Base-by-base conservation (phyloP, 2,329 filamentous ascomycete species). In the Aspergillus ibericus region DNA sequence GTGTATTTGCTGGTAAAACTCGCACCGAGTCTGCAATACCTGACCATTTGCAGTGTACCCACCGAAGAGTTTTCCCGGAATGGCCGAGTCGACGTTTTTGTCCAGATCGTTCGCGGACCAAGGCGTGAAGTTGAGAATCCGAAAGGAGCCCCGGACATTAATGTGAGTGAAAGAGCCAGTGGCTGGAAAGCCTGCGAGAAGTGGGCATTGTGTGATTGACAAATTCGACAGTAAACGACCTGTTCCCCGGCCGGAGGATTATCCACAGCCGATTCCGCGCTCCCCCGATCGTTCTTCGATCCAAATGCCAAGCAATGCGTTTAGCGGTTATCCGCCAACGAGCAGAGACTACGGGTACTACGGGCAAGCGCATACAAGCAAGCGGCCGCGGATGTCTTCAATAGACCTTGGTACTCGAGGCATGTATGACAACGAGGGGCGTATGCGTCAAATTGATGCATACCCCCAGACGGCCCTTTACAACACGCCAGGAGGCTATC, bases 21-120 rank as follows among this genome's bases (percentile, higher is more conserved):
- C 42, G 25, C 38, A 22, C 40, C 40, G 51, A 35, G 16, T 57
- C 9, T 27, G 16, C 40, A 20, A 36, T 16, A 36, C 35, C 58
- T 72, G 50, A 67, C 56, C 27, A 18, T 48, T 27, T 50, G n/a
- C 58, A 78, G 76, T 78, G 5, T 73, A 72, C 20, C 72, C 75
- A 47, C 74, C 84, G 27, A 93, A 92, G 73, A 86, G 86, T 55
- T 95, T 91, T 70, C 87, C 88, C 10, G 90, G 92, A 34, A 88
- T 95, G 84, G 82, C 85, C 47, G 90, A 93, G 73, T 96, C 91
- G 1, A 95, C 91, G 0, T 86, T 88, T 65, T 77, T 96, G 44
- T 95, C 92, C 0, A 84, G 91, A 53, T 87, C 89, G 0, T 93
- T 96, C 73, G 90, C 89, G 63, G 92, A 96, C 67, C 92, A 96